Evolutionary conservation across 768 basidiomycete genomes (phyloP).

Genomic region (Cubamyces sp.): DNA sequence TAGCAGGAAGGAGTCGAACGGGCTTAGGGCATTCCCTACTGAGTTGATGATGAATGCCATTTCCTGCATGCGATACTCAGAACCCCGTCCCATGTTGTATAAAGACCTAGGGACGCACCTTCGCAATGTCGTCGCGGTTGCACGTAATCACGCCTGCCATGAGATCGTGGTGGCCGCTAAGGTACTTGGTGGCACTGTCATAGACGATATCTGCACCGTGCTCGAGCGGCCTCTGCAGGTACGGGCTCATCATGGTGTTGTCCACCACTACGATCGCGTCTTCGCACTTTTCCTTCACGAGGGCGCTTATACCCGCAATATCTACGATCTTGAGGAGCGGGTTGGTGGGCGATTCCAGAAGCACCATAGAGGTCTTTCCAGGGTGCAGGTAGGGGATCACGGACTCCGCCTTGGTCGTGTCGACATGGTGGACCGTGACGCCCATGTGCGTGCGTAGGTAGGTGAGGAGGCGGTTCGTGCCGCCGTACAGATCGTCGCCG

Average conservation of each 20-base stretch:
- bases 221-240: constrained; percentile 92
- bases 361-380: constrained; percentile 88
- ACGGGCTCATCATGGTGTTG: constrained; percentile 99
- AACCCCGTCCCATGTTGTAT: constrained; percentile 11
- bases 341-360: constrained; percentile 97
- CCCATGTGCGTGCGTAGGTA: constrained; percentile 89
- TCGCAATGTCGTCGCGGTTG: constrained; percentile 87
- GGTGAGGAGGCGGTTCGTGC: constrained; percentile 91
- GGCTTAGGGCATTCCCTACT: constrained; percentile 91
- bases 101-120: constrained; percentile 48
- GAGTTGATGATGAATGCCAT: constrained; percentile 92
- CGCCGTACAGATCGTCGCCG: constrained; percentile 97
- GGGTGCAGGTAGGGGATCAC: constrained; percentile 67
- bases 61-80: constrained; percentile 50
- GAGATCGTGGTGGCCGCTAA: constrained; percentile 97
- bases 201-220: constrained; percentile 97
- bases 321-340: constrained; percentile 95
- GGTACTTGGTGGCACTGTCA: constrained; percentile 96
- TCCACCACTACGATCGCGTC: constrained; percentile 89
- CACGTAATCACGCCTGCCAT: constrained; percentile 98
- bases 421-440: constrained; percentile 89
- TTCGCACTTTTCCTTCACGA: constrained; percentile 82
- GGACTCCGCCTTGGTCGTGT: constrained; percentile 77
- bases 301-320: constrained; percentile 77
- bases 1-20: constrained; percentile 95